These are phyloP conservation scores for Mariannaea sp. DNA, from an alignment of 2,329 filamentous ascomycete species.

Conservation along the genomic window DNA sequence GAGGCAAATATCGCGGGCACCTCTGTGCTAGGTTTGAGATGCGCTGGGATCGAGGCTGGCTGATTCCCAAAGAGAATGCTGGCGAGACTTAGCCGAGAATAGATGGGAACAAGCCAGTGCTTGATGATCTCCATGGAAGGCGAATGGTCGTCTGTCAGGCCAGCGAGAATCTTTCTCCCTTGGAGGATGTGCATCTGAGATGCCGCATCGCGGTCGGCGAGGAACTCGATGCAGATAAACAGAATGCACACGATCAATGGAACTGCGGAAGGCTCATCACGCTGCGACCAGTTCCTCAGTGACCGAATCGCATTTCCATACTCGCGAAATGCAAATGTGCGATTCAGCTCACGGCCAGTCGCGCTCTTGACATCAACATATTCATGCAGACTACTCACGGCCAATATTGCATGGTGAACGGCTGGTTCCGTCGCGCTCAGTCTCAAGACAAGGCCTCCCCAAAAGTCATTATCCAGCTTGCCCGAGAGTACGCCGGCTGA, in stretches of 20 bases:
- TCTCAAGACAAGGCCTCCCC: constrained; percentile 52
- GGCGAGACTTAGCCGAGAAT: constrained; percentile 48
- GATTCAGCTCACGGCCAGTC: constrained; percentile 27
- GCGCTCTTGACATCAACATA: constrained; percentile 28
- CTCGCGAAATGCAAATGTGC: constrained; percentile 39
- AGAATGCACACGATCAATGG: constrained; percentile 54
- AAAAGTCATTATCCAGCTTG: constrained; percentile 50
- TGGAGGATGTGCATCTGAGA: constrained; percentile 53
- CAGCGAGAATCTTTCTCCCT: constrained; percentile 48
- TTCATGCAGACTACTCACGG: constrained; percentile 55
- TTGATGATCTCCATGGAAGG: constrained; percentile 46
- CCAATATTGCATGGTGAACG: constrained; percentile 55
- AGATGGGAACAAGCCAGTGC: constrained; percentile 50
- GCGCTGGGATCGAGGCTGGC: constrained; percentile 44
- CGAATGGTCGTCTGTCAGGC: constrained; percentile 37
- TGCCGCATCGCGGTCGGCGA: constrained; percentile 54
- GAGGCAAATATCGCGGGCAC: constrained; percentile 44
- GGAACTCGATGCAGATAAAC: constrained; percentile 59
- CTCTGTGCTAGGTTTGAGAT: constrained; percentile 40
- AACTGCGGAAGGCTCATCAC: constrained; percentile 38
- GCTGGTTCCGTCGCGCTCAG: constrained; percentile 51
- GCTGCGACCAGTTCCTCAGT: constrained; percentile 44
- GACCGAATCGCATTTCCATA: constrained; percentile 55
- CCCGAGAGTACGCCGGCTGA: constrained; percentile 49
- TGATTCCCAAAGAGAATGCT: constrained; percentile 48